Evolutionary conservation across 768 basidiomycete species (phyloP), one percentile per base, ranked within the genome.

Genomic region (Mycena vulgaris): DNA sequence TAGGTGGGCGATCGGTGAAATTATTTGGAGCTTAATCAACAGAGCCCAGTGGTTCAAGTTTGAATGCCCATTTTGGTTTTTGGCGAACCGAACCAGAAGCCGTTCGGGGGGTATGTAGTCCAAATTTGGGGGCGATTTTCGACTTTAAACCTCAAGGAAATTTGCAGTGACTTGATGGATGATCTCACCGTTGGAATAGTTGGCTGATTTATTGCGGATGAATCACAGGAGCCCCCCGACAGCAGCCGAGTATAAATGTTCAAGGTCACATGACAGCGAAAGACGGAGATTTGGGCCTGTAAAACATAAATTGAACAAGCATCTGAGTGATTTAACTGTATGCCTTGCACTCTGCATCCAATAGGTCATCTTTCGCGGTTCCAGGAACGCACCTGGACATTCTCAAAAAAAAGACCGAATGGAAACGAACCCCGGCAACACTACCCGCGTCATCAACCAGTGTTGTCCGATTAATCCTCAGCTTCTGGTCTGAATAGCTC

Each of bases 241-340:
- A 58, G 39, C 56, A 58, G 33, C 39, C 35, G 37, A 28, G 25
- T 39, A 39, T 35, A 11, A 42, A 40, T 40, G 39, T 58, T 17
- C 56, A 58, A 58, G 25, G 27, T 58, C 39, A 40, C 56, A 58
- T 42, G 37, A 58, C 56, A 1, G 52, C 21, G 52, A 31, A 55
- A 35, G 52, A 55, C n/a, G n/a, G 33, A 55, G 31, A 55, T 55
- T 42, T 58, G 56, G 56, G 56, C 14, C 56, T 58, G 56, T 58
- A 40, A 13, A 58, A 58, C 39, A 42, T 10, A 14, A 58, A 35
- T 58, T 58, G 31, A 58, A 40, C 39, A 58, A 55, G 37, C 40
- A 42, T 23, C 27, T 42, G 56, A 33, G 51, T 33, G 13, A 28
- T 52, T 16, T 21, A 52, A 28, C 51, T 52, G 28, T 19, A 30